Percentiles rank a stretch among this genome's conserved stretches.
Evolutionary conservation across 2,329 filamentous ascomycete genomes (phyloP).

Genomic region (Calonectria hawksworthii): DNA sequence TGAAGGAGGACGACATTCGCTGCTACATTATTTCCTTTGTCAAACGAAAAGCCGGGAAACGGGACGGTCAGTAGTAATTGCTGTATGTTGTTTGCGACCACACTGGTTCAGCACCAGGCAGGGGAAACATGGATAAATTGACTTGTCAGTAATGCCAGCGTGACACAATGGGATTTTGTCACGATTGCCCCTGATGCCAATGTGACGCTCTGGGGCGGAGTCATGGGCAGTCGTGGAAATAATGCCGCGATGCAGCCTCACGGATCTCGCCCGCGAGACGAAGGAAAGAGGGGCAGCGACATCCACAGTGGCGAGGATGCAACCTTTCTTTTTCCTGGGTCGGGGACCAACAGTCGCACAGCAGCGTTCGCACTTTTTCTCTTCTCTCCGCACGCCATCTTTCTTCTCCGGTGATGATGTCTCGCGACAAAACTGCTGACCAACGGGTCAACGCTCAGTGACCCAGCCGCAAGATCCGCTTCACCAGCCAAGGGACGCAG

Average conservation of each 20-base stretch:
- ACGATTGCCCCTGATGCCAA: neutral
- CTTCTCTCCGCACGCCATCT: neutral
- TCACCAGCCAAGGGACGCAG: neutral
- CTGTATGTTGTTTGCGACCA: neutral
- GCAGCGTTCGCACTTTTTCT: neutral
- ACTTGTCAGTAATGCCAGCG: neutral
- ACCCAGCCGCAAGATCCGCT: neutral
- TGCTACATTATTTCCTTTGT: neutral
- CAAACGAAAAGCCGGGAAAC: neutral
- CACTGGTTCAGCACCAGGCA: neutral
- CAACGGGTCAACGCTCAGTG: neutral
- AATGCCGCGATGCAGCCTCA: conserved; percentile 9
- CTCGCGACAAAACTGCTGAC: neutral
- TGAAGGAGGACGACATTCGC: neutral
- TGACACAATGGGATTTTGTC: neutral
- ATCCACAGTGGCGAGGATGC: neutral
- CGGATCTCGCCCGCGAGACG: neutral
- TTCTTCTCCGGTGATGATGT: neutral
- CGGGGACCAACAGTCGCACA: neutral
- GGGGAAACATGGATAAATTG: neutral
- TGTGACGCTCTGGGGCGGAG: conserved; percentile 1
- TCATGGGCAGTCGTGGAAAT: neutral
- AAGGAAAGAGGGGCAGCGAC: neutral
- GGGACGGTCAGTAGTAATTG: neutral
- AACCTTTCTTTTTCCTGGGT: neutral